Evolutionary conservation across 164 flowering plant genomes (phyloP).

Genomic region (Brasenia schreberi): DNA sequence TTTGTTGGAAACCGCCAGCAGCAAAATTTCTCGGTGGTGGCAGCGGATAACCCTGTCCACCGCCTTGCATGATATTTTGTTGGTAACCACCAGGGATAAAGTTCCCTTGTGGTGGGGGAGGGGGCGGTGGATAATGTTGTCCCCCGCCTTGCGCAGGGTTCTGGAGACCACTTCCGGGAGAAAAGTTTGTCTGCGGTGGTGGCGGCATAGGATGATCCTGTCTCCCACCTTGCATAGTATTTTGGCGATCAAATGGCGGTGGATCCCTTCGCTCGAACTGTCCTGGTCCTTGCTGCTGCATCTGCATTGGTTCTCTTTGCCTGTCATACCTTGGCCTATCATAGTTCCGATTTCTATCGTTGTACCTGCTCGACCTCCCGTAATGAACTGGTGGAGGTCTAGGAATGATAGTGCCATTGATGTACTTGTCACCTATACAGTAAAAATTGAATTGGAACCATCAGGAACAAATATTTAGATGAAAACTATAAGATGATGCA

Average conservation of each 20-base stretch:
- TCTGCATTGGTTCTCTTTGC: slow-evolving; percentile 23
- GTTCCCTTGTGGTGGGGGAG: neutral
- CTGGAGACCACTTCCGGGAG: slow-evolving; percentile 4
- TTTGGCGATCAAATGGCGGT: slow-evolving; percentile 9
- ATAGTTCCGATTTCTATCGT: slow-evolving; percentile 24
- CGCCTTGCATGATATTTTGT: slow-evolving; percentile 17
- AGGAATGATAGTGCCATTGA: slow-evolving; percentile 69
- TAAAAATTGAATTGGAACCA: neutral
- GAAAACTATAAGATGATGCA: neutral
- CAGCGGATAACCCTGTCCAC: slow-evolving; percentile 18
- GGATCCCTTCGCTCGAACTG: slow-evolving; percentile 25
- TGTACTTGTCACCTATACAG: slow-evolving; percentile 73
- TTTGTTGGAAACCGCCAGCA: neutral
- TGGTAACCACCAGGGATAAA: slow-evolving; percentile 1
- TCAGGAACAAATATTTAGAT: neutral
- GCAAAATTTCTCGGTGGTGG: neutral
- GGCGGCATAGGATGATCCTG: slow-evolving; percentile 13
- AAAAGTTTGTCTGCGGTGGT: neutral
- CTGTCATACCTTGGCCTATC: slow-evolving; percentile 29
- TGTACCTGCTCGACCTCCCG: slow-evolving; percentile 30
- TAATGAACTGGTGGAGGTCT: slow-evolving; percentile 71
- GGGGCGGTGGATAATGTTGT: slow-evolving; percentile 14
- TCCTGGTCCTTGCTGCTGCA: slow-evolving; percentile 16
- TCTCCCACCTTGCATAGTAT: slow-evolving; percentile 20
- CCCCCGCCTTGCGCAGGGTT: slow-evolving; percentile 21